Conservation (phyloP, 2,329 filamentous ascomycete genomes). For the Tothia fuscella region DNA sequence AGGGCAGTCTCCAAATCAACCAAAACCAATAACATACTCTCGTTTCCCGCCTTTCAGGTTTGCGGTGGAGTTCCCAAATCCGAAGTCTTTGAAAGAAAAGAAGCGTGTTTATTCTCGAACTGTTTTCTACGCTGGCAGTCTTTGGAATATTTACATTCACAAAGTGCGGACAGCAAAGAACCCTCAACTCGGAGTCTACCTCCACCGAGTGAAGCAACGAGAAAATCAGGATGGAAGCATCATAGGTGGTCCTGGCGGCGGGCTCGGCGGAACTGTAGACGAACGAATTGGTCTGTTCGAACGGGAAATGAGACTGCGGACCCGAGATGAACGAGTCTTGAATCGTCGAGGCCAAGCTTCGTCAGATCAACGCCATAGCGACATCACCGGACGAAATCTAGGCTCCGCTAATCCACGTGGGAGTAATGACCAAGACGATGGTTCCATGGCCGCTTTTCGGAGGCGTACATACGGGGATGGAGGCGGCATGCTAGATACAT, state of each 20-base stretch:
- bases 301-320: constrained; percentile 31
- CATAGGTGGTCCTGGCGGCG: constrained; percentile 23
- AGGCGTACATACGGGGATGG: constrained; percentile 3
- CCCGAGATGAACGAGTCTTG: background rate
- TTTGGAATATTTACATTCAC: constrained; percentile 52
- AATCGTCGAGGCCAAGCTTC: background rate
- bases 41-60: constrained; percentile 48
- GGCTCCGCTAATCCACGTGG: too few species aligned
- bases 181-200: constrained; percentile 46
- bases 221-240: constrained; percentile 26
- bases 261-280: constrained; percentile 32
- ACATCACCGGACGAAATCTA: constrained; percentile 21
- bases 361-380: constrained; percentile 11
- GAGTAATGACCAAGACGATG: constrained; percentile 33
- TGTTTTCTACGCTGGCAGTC: constrained; percentile 45
- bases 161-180: constrained; percentile 43
- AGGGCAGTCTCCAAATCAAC: constrained; percentile 17
- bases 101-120: constrained; percentile 47
- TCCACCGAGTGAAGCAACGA: constrained; percentile 46
- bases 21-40: constrained; percentile 35
- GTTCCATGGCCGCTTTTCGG: constrained; percentile 2
- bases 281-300: constrained; percentile 43
- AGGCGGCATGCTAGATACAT: constrained; percentile 6
- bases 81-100: constrained; percentile 44
- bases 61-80: constrained; percentile 45